These are phyloP conservation scores for Moringa oleifera DNA, from an alignment of 345 rosid species.

Conservation along the genomic window DNA sequence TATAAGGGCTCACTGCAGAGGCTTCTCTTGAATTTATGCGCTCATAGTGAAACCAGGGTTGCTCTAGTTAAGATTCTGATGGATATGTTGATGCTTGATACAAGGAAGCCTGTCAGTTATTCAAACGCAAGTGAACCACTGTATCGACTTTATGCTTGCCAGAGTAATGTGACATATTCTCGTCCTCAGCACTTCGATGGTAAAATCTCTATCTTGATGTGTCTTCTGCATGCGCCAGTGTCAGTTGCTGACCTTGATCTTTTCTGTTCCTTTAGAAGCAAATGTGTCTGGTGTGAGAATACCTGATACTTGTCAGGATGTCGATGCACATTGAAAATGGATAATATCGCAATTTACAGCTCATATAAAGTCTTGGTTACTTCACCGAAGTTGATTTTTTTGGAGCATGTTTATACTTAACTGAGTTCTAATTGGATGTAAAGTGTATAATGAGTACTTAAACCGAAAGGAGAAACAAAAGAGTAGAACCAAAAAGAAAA, in stretches of 20 bases:
- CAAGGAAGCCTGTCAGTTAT: constrained; percentile 42
- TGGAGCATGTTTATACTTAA: no score
- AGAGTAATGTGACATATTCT: constrained; percentile 84
- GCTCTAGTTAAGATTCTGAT: constrained; percentile 70
- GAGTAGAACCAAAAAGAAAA: no score
- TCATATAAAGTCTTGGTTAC: no score
- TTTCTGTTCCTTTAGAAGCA: background rate
- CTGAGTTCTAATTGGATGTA: no score
- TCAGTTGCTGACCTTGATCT: background rate
- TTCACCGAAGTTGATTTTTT: no score
- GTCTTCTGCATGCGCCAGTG: background rate
- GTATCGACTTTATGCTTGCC: constrained; percentile 89
- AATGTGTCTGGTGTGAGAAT: background rate
- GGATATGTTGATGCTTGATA: constrained; percentile 84
- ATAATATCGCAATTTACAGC: no score
- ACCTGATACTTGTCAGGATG: background rate
- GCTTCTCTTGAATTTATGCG: constrained; percentile 88
- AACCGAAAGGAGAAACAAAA: no score
- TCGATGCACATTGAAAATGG: background rate
- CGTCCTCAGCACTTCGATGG: constrained; percentile 89
- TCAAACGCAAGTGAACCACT: constrained; percentile 52
- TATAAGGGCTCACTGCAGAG: constrained; percentile 89
- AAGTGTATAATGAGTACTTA: no score
- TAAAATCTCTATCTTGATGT: constrained; percentile 21
- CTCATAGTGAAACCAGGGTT: constrained; percentile 79